Evolutionary conservation across 2,329 filamentous ascomycete species (phyloP), one percentile per base, ranked within the genome.

Genomic region (Botryosphaeria dothidea): DNA sequence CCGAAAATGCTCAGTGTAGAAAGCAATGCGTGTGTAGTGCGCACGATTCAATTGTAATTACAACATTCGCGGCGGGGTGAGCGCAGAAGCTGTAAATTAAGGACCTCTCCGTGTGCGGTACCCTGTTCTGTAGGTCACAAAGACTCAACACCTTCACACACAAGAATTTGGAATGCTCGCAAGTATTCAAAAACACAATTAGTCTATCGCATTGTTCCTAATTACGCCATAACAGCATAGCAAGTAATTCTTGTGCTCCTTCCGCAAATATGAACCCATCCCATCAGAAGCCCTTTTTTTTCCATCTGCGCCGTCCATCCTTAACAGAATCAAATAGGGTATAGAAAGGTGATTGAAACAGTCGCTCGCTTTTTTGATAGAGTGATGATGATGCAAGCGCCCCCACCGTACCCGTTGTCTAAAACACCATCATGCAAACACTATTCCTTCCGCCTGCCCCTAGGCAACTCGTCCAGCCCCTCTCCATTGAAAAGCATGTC

Each of bases 401-500:
- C 19, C 23, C 34, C 36, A 43, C 23, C 23, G 13, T 11, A 36
- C 13, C 45, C 57, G 45, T 9, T 27, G 11, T 31, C 3, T 11
- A 41, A 51, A 25, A 65, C 45, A 41, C 43, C 15, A 19, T 45
- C 9, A 19, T 11, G 23, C 7, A 52, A 34, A 23, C 62, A 56
- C 46, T 51, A 46, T 38, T 29, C 29, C 60, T 15, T 34, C n/a
- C 25, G 27, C 19, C 61, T 62, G 36, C 36, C 23, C 52, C 51
- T 25, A 11, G 51, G 52, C 15, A 51, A 21, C 2, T 58, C 38
- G 11, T 48, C 41, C 43, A 65, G n/a, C 19, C 62, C 52, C 27
- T 65, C 62, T 13, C 43, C 62, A 19, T 58, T 41, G 43, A 65
- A 65, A 43, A 57, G 51, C 52, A 58, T 25, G 29, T 65, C 31